Evolutionary conservation across 768 basidiomycete genomes (phyloP), one percentile per base, ranked within the genome.

Genomic region (Tricholoma flavovirens): DNA sequence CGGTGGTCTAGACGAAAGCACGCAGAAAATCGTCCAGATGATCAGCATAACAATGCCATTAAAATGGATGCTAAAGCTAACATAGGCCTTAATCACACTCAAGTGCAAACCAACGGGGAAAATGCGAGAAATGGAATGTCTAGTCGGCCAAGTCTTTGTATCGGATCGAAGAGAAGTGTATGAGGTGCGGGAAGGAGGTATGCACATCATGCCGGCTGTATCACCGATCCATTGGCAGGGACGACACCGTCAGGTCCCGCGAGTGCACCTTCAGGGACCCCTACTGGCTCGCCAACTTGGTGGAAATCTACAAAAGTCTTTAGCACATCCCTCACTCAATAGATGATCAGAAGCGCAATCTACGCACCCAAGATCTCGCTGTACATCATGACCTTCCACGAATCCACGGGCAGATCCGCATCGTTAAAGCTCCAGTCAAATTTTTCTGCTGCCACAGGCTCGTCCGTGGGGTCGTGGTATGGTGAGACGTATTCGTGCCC

Each of bases 301-400:
- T 91, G 89, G 79, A 90, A 91, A 65, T 90, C 89, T 91, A 43
- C 15, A 17, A 49, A 33, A 12, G 26, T 0, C 43, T 53, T 19
- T 53, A 58, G 46, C 22, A 49, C 12, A 22, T 58, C 22, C 51
- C 26, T 24, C 10, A 24, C 17, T 45, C 21, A 24, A 21, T 22
- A 22, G 4, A 22, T 10, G 26, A 11, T 38, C 30, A 26, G 7
- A 59, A n/a, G 35, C n/a, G 8, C 21, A 55, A 49, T 24, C 21
- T 50, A 72, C 87, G 59, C 65, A 93, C 94, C 93, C 11, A 98
- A 78, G 60, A 98, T 98, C 73, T 99, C 96, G 64, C 87, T 90
- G 77, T 98, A 98, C 96, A 99, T 99, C 97, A 99, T 99, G 67
- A 97, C 96, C 75, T 98, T 98, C 97, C 97, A 99, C 1, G 93